A percentile compares a stretch with the other conserved stretches of the same genome.
phyloP scores from a whole-genome alignment of 164 flowering plant genomes.

The Magnolia sinica region DNA sequence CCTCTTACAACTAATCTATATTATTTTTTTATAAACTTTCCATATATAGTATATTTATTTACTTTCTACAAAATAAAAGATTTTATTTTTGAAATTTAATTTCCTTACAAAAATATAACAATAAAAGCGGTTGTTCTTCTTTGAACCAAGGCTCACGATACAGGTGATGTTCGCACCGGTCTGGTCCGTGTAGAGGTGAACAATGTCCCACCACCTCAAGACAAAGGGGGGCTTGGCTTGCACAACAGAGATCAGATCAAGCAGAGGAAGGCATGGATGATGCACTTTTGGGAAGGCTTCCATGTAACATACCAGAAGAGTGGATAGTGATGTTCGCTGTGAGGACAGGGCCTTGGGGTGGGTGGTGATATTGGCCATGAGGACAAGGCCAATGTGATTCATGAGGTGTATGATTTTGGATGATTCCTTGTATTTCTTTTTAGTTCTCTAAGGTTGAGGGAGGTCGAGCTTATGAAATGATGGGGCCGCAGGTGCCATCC shows the following conservation, averaged over 20 bases:
- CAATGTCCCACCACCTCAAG: constrained; percentile 80
- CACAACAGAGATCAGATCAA: constrained; percentile 51
- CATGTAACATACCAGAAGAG: constrained; percentile 75
- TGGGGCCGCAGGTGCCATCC: constrained; percentile 63
- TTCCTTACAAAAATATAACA: constrained; percentile 2
- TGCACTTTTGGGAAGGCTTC: constrained; percentile 47
- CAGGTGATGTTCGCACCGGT: constrained; percentile 73
- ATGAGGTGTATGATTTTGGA: constrained; percentile 40
- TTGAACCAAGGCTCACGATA: constrained; percentile 44
- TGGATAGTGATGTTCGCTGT: constrained; percentile 66
- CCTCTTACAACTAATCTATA: too few relatives aligned
- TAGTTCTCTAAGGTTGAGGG: constrained; percentile 32
- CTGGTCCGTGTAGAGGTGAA: constrained; percentile 78
- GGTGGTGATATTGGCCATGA: too few relatives aligned
- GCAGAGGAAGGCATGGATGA: constrained; percentile 62
- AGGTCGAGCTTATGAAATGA: constrained; percentile 15
- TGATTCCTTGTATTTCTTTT: constrained; percentile 65
- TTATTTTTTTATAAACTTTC: too few relatives aligned
- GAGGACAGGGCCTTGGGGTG: constrained; percentile 28
- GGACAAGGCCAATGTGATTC: constrained; percentile 52
- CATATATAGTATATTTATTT: too few relatives aligned
- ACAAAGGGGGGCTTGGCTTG: constrained; percentile 52
- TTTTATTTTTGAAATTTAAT: too few relatives aligned
- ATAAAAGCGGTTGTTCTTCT: constrained; percentile 81
- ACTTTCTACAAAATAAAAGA: too few relatives aligned